Percentiles rank a stretch among this genome's conserved stretches.
Conservation (phyloP, 2,329 filamentous ascomycete species). For the Chalaropsis ovoidea region DNA sequence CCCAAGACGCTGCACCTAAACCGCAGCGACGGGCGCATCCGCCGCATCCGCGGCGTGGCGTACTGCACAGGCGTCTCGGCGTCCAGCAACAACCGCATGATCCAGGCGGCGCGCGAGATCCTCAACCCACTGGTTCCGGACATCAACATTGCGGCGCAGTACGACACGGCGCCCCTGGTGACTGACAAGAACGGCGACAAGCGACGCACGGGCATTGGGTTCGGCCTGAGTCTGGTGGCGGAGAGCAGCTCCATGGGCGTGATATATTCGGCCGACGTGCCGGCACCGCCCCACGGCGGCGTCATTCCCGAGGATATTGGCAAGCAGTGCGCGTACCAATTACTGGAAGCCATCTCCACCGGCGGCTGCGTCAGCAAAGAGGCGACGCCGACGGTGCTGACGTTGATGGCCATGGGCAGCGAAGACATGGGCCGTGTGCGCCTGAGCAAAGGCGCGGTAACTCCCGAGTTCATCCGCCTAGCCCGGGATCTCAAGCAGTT, state of each 20-base stretch:
- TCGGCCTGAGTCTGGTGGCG: constrained; percentile 80
- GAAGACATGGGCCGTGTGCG: constrained; percentile 87
- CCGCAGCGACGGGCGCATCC: constrained; percentile 72
- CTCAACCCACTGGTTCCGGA: constrained; percentile 79
- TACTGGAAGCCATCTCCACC: constrained; percentile 70
- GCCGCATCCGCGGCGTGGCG: constrained; percentile 81
- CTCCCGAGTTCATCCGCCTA: constrained; percentile 67
- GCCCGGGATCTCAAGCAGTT: constrained; percentile 82
- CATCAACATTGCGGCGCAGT: constrained; percentile 78
- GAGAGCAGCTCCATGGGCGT: constrained; percentile 76
- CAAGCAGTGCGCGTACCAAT: constrained; percentile 74
- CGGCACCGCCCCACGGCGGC: constrained; percentile 65
- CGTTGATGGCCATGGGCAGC: constrained; percentile 94
- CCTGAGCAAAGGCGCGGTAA: constrained; percentile 69
- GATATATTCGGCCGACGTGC: constrained; percentile 77
- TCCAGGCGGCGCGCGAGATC: constrained; percentile 76
- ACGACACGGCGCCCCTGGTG: constrained; percentile 55
- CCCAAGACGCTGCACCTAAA: constrained; percentile 88
- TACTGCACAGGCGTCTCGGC: constrained; percentile 88
- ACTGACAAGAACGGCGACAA: constrained; percentile 44
- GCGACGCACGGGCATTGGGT: constrained; percentile 72
- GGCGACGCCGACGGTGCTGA: constrained; percentile 64
- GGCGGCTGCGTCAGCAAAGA: constrained; percentile 71
- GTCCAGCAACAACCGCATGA: constrained; percentile 91
- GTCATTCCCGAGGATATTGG: constrained; percentile 84